Percentiles rank a stretch among this genome's conserved stretches.
These are phyloP conservation scores for Globisporangium paroecandrum DNA, from an alignment of 352 stramenopile genomes.

Conservation along the genomic window DNA sequence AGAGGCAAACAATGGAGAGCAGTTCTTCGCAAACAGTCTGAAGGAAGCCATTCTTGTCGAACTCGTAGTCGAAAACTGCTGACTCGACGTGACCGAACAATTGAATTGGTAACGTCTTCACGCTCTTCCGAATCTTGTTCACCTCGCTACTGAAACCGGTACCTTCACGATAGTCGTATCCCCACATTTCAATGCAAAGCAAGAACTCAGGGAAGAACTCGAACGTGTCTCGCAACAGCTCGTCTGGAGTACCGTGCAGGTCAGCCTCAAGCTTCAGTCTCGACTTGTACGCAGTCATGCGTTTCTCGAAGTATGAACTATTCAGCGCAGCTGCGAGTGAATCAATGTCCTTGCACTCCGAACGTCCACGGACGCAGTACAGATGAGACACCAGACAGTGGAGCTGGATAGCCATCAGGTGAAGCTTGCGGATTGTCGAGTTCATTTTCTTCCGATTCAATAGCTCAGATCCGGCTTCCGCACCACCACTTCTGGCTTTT, in stretches of 20 bases:
- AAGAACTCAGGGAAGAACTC: constrained; percentile 78
- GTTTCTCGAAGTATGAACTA: constrained; percentile 70
- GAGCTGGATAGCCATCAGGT: constrained; percentile 72
- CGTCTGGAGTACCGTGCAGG: constrained; percentile 35
- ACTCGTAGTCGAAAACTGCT: constrained; percentile 60
- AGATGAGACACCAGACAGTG: constrained; percentile 69
- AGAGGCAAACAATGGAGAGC: constrained; percentile 66
- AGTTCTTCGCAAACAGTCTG: constrained; percentile 74
- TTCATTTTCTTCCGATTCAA: constrained; percentile 82
- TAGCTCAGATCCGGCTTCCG: constrained; percentile 33
- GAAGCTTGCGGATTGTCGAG: constrained; percentile 75
- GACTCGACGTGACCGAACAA: constrained; percentile 46
- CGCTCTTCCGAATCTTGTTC: constrained; percentile 16
- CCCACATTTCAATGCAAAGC: constrained; percentile 72
- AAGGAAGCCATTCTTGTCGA: constrained; percentile 51
- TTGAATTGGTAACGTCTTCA: constrained; percentile 28
- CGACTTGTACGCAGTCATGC: constrained; percentile 73
- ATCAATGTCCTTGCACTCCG: constrained; percentile 51
- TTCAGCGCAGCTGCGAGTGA: constrained; percentile 60
- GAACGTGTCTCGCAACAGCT: constrained; percentile 64
- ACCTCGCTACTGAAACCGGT: constrained; percentile 19
- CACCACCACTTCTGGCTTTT: constrained; percentile 32
- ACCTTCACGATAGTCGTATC: constrained; percentile 59
- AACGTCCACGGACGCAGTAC: constrained; percentile 53
- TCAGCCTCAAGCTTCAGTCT: constrained; percentile 59